Base-by-base conservation (phyloP, 2,329 filamentous ascomycete species). In the Aspergillus unguis region DNA sequence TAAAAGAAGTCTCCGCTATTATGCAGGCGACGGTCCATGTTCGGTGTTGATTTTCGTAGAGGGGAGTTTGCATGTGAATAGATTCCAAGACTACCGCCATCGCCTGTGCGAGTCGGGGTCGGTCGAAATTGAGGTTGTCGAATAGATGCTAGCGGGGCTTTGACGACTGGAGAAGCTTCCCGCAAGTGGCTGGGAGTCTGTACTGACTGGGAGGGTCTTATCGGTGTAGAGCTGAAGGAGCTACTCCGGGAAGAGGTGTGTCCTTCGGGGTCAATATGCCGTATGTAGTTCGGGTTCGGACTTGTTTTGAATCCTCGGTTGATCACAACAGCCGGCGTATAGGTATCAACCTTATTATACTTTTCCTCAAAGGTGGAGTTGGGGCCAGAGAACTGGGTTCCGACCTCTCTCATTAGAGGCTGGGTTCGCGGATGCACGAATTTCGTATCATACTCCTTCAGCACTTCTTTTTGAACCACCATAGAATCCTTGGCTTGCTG, bases 361-460 rank as follows among this genome's bases (percentile, higher is more conserved):
- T 76, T 72, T 17, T 74, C 68, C 37, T 76, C 72, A 11, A 71
- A 71, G 48, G 67, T 70, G 25, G 74, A 63, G 57, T 72, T 68
- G 29, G 74, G 63, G 58, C 72, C 68, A 0, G 83, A 84, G 53
- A 87, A 86, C 69, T 97, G 92, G 1, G 88, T 94, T 5, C 84
- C 88, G 1, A 92, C 90, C 64, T 87, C 83, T 59, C 85, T 78
- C 59, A 95, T 88, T 4, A 88, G 78, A 6, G 87, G 88, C 62
- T 95, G 88, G n/a, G 95, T 82, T 8, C 86, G 82, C 2, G 94
- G 94, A 65, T 95, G 90, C 1, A 99, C 94, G 65, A 87, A 96
- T 75, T 99, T 99, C 61, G 85, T 89, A 67, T 97, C 90, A 67
- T 99, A 99, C 73, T 99, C 94, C 68, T 91, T 86, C 73, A 97